Percentiles rank a stretch among this genome's conserved stretches.
These are phyloP conservation scores for Prillingera fragicola DNA, from an alignment of 1,284 basidiomycete genomes.

Conservation along the genomic window DNA sequence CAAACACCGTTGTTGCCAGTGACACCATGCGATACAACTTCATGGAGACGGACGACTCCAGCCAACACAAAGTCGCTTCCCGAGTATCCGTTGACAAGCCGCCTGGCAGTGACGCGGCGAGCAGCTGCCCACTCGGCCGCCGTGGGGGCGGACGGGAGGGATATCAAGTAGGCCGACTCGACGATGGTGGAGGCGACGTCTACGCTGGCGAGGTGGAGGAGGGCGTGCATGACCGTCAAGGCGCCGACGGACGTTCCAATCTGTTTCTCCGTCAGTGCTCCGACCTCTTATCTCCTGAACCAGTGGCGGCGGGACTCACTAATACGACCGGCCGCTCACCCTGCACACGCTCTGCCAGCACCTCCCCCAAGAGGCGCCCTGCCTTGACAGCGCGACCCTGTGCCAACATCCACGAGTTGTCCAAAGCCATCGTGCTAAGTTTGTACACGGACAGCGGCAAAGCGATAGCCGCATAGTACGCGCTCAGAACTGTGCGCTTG, in stretches of 20 bases:
- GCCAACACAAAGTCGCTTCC: conserved; percentile 53
- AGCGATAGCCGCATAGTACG: conserved; percentile 54
- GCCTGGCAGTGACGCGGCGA: conserved; percentile 49
- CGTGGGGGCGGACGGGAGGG: conserved; percentile 51
- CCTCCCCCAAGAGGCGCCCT: conserved; percentile 54
- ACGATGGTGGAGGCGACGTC: conserved; percentile 46
- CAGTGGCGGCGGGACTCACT: conserved; percentile 24
- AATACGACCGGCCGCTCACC: conserved; percentile 54
- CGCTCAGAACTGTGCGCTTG: conserved; percentile 53
- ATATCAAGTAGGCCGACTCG: conserved; percentile 53
- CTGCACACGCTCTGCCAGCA: conserved; percentile 53
- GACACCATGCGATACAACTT: conserved; percentile 49
- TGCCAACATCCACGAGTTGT: conserved; percentile 49
- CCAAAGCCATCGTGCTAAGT: conserved; percentile 43
- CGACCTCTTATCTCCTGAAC: too few relatives aligned
- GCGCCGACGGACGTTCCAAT: conserved; percentile 55
- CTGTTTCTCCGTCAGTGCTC: too few relatives aligned
- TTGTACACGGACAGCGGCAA: conserved; percentile 50
- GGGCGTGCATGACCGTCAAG: conserved; percentile 52
- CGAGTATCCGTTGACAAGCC: conserved; percentile 52
- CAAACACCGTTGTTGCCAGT: conserved; percentile 39
- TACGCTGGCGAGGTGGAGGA: conserved; percentile 51
- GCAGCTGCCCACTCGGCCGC: conserved; percentile 49
- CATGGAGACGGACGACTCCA: conserved; percentile 52
- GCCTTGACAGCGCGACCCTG: conserved; percentile 52